Percentiles rank a stretch among this genome's conserved stretches.
These are phyloP conservation scores for Closterium sp. DNA, from an alignment of 139 green algal species.

Conservation along the genomic window DNA sequence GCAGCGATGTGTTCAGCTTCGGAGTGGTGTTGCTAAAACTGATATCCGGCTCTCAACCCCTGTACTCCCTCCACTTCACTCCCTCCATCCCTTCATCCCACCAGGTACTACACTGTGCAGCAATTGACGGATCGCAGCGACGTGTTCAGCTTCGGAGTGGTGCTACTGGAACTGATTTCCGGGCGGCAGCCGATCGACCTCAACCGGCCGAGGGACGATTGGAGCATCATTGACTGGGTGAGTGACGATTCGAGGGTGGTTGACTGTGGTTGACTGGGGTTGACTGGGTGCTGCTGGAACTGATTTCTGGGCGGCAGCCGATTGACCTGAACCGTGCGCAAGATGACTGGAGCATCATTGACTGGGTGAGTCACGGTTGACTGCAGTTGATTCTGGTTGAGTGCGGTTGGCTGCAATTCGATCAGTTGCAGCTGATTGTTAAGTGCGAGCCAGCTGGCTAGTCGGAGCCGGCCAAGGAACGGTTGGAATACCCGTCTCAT, in stretches of 20 bases:
- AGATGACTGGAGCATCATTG: conserved; percentile 6
- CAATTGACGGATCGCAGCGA: conserved; percentile 26
- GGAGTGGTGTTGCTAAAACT: conserved; percentile 29
- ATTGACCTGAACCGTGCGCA: conserved; percentile 18
- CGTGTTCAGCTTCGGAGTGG: conserved; percentile 40
- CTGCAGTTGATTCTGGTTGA: no score
- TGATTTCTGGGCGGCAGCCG: conserved; percentile 10
- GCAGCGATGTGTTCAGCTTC: conserved; percentile 39
- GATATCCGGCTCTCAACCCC: not conserved
- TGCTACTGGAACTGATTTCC: conserved; percentile 25
- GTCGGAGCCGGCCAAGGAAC: no score
- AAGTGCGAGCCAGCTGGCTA: no score
- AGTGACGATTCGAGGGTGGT: not conserved
- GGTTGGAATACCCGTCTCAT: no score
- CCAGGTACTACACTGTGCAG: conserved; percentile 42
- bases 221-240: conserved; percentile 37
- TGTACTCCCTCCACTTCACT: no score
- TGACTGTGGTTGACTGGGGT: not conserved
- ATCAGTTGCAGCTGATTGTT: no score
- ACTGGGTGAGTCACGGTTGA: no score
- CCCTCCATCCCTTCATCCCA: no score
- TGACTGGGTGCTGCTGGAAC: conserved; percentile 18
- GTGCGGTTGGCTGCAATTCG: no score
- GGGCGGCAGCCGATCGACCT: conserved; percentile 26
- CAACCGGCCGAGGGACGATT: conserved; percentile 16